A percentile compares a stretch with the other conserved stretches of the same genome.
Evolutionary conservation across 2,329 filamentous ascomycete genomes (phyloP).

Genomic region (Cadophora gregata): DNA sequence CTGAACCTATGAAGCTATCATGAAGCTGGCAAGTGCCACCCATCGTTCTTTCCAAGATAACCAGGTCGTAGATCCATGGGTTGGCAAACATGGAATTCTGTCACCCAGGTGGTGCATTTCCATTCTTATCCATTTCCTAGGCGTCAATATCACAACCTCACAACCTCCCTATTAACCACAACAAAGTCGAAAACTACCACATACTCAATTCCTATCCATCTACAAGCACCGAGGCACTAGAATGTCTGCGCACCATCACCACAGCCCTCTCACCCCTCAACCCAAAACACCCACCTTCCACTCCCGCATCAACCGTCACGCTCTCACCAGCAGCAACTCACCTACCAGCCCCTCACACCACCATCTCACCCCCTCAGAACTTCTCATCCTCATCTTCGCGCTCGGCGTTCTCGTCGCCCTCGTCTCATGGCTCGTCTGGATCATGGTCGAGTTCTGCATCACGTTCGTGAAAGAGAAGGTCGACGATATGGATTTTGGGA

Average conservation of each 20-base stretch:
- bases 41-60: neutral
- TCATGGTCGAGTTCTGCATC: conserved; percentile 23
- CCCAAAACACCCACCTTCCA: conserved; percentile 13
- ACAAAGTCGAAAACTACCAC: neutral
- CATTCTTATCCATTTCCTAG: neutral
- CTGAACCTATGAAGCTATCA: neutral
- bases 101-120: neutral
- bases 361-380: conserved; percentile 27
- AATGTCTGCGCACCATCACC: conserved; percentile 16
- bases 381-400: conserved; percentile 21
- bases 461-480: conserved; percentile 21
- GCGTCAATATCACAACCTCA: neutral
- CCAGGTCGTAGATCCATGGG: neutral
- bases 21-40: neutral
- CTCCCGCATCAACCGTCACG: conserved; percentile 16
- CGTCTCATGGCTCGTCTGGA: conserved; percentile 27
- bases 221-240: neutral
- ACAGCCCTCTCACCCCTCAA: neutral
- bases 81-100: neutral
- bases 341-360: neutral
- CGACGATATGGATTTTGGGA: conserved; percentile 21
- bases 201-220: neutral
- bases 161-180: neutral
- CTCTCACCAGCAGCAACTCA: conserved; percentile 1
- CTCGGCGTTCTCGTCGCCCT: conserved; percentile 24